Percentiles rank a stretch among this genome's conserved stretches.
These are phyloP conservation scores for Trichoderma endophyticum DNA, from an alignment of 2,329 filamentous ascomycete genomes.

Conservation along the genomic window DNA sequence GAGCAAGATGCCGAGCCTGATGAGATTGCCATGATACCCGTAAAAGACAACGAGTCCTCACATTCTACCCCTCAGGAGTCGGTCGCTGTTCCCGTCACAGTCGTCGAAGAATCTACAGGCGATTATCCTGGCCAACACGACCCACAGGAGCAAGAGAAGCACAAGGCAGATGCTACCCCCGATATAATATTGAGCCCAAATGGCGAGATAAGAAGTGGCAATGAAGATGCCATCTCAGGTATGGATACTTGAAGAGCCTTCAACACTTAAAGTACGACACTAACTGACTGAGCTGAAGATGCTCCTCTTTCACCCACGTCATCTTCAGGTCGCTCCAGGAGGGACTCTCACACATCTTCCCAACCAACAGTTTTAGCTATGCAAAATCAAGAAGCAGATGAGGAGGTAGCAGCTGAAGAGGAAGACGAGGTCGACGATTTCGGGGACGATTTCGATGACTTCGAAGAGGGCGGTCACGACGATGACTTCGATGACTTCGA, in stretches of 20 bases:
- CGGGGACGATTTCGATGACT: constrained; percentile 55
- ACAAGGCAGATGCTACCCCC: constrained; percentile 51
- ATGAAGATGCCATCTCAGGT: constrained; percentile 30
- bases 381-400: constrained; percentile 29
- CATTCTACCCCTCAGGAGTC: constrained; percentile 25
- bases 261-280: constrained; percentile 21
- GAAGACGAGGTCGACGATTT: constrained; percentile 47
- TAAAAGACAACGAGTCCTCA: constrained; percentile 27
- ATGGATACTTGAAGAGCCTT: constrained; percentile 26
- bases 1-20: constrained; percentile 58
- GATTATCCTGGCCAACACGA: constrained; percentile 41
- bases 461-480: constrained; percentile 55
- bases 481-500: constrained; percentile 69
- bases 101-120: constrained; percentile 52
- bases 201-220: constrained; percentile 36
- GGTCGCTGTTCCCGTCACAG: constrained; percentile 44
- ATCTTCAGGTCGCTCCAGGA: constrained; percentile 31
- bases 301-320: constrained; percentile 28
- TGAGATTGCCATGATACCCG: constrained; percentile 51
- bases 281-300: constrained; percentile 29
- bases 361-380: constrained; percentile 19
- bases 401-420: constrained; percentile 23
- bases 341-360: constrained; percentile 31
- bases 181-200: constrained; percentile 49
- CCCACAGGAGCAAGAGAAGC: constrained; percentile 44